Evolutionary conservation across 345 rosid species (phyloP).

Genomic region (Jatropha curcas): DNA sequence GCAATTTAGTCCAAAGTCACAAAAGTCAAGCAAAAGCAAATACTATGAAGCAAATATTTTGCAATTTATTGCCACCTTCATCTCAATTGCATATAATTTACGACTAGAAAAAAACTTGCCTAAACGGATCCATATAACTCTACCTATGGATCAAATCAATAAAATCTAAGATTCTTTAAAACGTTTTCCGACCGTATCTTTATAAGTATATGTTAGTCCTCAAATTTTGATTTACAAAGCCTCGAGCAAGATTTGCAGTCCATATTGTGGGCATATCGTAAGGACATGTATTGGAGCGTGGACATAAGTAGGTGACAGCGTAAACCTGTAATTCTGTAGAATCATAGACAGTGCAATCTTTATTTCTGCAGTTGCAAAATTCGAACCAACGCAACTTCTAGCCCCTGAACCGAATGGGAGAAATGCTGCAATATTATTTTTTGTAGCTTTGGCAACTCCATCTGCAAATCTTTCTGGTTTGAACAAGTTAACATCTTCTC

Average conservation of each 20-base stretch:
- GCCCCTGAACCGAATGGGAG: constrained; percentile 22
- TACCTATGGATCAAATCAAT: too few species aligned
- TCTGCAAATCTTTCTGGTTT: constrained; percentile 22
- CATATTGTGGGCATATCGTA: constrained; percentile 13
- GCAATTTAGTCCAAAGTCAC: too few species aligned
- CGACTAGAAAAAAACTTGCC: too few species aligned
- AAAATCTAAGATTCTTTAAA: too few species aligned
- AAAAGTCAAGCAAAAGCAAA: too few species aligned
- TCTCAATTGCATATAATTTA: too few species aligned
- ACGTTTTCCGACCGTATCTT: too few species aligned
- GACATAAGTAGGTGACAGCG: constrained; percentile 17
- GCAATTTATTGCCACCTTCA: too few species aligned
- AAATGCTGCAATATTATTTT: background rate
- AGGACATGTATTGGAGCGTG: constrained; percentile 9
- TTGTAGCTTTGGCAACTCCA: constrained; percentile 19
- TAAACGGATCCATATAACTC: too few species aligned
- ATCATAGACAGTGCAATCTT: constrained; percentile 23
- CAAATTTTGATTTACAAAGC: constrained; percentile 5
- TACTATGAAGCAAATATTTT: too few species aligned
- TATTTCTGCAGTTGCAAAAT: constrained; percentile 20
- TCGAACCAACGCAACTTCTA: constrained; percentile 19
- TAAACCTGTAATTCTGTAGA: constrained; percentile 16
- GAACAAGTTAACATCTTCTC: constrained; percentile 19
- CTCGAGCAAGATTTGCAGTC: constrained; percentile 17
- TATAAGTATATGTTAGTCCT: too few species aligned